Percentiles rank a stretch among this genome's conserved stretches.
phyloP scores from a whole-genome alignment of 177 flowering plant species.

The Vitis hybrid region DNA sequence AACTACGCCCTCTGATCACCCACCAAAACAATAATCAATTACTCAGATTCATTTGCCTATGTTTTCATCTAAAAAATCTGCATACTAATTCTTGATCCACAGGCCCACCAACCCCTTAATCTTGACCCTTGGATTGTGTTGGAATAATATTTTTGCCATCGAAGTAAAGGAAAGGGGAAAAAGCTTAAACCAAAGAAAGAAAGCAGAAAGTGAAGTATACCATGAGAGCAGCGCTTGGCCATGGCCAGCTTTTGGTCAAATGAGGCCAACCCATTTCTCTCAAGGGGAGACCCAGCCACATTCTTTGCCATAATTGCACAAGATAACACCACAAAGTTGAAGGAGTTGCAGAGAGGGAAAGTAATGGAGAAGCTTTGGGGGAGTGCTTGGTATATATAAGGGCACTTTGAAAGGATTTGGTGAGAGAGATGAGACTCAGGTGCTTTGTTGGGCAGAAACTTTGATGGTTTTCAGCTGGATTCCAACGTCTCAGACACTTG shows the following conservation, averaged over 20 bases:
- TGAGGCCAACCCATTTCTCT: constrained; percentile 42
- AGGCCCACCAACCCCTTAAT: too few relatives aligned
- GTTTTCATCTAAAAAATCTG: background rate
- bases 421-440: too few relatives aligned
- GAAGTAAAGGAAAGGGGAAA: background rate
- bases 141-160: too few relatives aligned
- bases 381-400: too few relatives aligned
- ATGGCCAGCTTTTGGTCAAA: constrained; percentile 62
- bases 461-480: constrained; percentile 25
- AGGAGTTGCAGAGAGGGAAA: background rate
- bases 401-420: background rate
- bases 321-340: background rate
- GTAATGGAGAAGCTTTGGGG: background rate
- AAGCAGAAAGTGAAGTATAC: constrained; percentile 19
- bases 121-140: too few relatives aligned
- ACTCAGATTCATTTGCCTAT: background rate
- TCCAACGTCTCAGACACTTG: constrained; percentile 7
- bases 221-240: constrained; percentile 74
- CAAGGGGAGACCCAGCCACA: constrained; percentile 40
- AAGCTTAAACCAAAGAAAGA: background rate
- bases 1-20: constrained; percentile 50
- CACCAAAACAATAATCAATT: background rate
- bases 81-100: too few relatives aligned
- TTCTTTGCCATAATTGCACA: constrained; percentile 26
- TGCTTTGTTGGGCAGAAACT: constrained; percentile 1